These are phyloP conservation scores for Hyaloscypha bicolor DNA, from an alignment of 495 filamentous ascomycete species.

Conservation along the genomic window DNA sequence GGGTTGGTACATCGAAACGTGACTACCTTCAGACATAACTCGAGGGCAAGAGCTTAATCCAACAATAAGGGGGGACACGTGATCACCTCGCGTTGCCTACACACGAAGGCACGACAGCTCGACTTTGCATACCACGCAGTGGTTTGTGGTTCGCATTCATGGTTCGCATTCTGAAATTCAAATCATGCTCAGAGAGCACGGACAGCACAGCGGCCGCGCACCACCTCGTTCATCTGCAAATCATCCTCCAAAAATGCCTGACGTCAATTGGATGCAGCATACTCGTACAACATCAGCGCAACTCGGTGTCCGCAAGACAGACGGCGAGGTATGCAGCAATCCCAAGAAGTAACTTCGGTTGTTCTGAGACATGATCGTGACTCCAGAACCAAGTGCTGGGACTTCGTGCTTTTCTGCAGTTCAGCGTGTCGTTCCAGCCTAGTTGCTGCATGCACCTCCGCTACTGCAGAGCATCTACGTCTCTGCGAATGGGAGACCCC, in stretches of 20 bases:
- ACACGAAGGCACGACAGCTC: not conserved
- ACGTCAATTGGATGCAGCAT: not conserved
- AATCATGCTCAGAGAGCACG: not conserved
- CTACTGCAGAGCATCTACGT: constrained; percentile 24
- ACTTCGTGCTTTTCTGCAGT: not conserved
- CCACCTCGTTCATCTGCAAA: not conserved
- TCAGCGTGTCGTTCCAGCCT: constrained; percentile 5
- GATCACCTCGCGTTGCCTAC: not conserved
- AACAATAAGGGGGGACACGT: no score
- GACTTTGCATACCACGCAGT: not conserved
- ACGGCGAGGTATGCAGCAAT: constrained; percentile 8
- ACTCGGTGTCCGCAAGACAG: constrained; percentile 17
- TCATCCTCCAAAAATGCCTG: not conserved
- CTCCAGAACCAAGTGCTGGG: not conserved
- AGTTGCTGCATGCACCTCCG: constrained; percentile 15
- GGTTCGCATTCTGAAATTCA: not conserved
- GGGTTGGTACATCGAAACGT: constrained; percentile 14
- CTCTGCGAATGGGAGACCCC: constrained; percentile 16
- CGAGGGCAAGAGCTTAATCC: not conserved
- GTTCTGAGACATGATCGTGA: not conserved
- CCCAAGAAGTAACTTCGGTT: constrained; percentile 9
- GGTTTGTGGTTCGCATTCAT: constrained; percentile 1
- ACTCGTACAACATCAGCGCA: not conserved
- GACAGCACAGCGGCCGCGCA: not conserved
- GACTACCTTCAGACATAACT: constrained; percentile 1